A percentile compares a stretch with the other conserved stretches of the same genome.
Conservation (phyloP, 176 grass and related monocot species). For the Eragrostis nindensis region DNA sequence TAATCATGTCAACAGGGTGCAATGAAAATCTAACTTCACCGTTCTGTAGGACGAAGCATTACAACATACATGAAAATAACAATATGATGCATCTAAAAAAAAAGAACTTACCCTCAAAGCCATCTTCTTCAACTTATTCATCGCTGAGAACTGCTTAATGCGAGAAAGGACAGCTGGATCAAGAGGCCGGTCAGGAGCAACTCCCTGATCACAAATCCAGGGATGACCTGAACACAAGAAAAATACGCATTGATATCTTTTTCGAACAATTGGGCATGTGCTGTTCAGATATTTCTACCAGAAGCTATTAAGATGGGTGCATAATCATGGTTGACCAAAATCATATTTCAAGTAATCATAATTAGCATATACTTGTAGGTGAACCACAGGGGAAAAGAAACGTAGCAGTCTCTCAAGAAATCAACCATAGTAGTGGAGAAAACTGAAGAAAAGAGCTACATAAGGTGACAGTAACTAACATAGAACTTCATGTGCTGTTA, state of each 20-base stretch:
- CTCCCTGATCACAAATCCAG: conserved; percentile 74
- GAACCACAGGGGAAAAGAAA: neutral
- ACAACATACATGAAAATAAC: neutral
- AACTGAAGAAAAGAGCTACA: neutral
- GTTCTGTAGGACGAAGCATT: conserved; percentile 11
- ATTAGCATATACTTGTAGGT: conserved; percentile 1
- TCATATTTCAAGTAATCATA: neutral
- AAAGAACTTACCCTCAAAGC: conserved; percentile 63
- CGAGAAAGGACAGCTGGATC: conserved; percentile 81
- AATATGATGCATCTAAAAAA: conserved; percentile 5
- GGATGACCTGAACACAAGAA: conserved; percentile 65
- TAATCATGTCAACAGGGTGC: neutral
- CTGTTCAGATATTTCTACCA: neutral
- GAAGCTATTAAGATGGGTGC: neutral
- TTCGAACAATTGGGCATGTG: neutral
- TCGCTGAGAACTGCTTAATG: conserved; percentile 81
- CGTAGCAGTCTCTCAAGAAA: conserved; percentile 7
- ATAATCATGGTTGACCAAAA: neutral
- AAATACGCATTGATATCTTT: neutral
- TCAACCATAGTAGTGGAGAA: conserved; percentile 1
- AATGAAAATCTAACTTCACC: conserved; percentile 36
- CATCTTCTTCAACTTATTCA: conserved; percentile 92
- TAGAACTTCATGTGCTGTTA: conserved; percentile 65
- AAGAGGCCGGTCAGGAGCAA: conserved; percentile 72
- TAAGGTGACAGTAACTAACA: conserved; percentile 57